phyloP scores from a whole-genome alignment of 2,329 filamentous ascomycete species.

The Monilinia aucupariae region DNA sequence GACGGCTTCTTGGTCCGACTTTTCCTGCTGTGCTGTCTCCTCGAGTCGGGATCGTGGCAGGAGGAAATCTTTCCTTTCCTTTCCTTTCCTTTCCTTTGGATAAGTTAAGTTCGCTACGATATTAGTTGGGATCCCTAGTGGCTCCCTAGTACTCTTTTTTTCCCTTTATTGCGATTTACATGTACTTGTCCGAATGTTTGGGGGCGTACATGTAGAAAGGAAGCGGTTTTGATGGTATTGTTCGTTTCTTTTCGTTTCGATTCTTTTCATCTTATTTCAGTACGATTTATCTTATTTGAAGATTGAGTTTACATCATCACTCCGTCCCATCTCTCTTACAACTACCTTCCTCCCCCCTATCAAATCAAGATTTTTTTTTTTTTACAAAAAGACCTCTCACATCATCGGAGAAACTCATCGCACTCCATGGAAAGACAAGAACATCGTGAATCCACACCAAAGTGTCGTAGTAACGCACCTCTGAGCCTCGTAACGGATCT shows the following conservation, averaged over 20 bases:
- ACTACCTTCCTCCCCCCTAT: neutral
- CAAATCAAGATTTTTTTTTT: neutral
- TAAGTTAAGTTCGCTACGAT: neutral
- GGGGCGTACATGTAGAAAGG: neutral
- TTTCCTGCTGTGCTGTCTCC: neutral
- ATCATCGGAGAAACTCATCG: neutral
- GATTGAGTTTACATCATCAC: neutral
- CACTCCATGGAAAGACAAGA: neutral
- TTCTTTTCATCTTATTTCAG: too few relatives aligned
- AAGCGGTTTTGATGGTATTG: neutral
- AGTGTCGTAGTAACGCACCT: neutral
- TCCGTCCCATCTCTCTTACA: neutral
- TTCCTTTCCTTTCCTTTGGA: neutral
- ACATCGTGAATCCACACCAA: neutral
- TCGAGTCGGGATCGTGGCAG: neutral
- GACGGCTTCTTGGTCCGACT: neutral
- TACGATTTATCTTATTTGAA: neutral
- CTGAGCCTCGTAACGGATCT: neutral
- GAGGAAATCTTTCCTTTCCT: too few relatives aligned
- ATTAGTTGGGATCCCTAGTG: neutral
- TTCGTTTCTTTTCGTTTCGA: neutral
- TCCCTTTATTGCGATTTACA: conserved; percentile 10
- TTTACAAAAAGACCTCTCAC: too few relatives aligned
- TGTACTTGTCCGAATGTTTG: neutral
- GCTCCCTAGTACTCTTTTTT: too few relatives aligned